Base-by-base conservation (phyloP, 2,329 filamentous ascomycete genomes). In the Ambrosiella cleistominuta region DNA sequence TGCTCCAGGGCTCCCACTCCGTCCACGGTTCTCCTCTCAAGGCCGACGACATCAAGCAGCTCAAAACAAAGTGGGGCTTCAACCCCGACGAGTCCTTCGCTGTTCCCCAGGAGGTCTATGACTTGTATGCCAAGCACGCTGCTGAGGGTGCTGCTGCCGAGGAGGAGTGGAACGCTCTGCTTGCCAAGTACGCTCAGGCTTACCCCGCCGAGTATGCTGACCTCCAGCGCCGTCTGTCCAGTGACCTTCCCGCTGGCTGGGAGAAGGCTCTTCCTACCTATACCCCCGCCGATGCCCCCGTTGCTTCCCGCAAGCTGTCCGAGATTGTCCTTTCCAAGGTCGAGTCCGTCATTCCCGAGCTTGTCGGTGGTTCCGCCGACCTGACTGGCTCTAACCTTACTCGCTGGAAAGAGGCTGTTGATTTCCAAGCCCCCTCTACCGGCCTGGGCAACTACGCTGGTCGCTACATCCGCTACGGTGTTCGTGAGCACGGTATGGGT, bases 331-430 rank as follows among this genome's bases (percentile, higher is more conserved):
- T 98, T 64, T 79, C 85, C 76, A 91, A 90, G 73, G 84, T 98
- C 67, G 82, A 95, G 77, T 73, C 79, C 56, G 81, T 76, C 64
- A 70, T 98, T 58, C 93, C 93, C 64, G 93, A 97, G 74, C 83
- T 98, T 60, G 73, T 98, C 62, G 95, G 91, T 70, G 93, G 93
- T 67, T 98, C 93, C 64, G 93, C 93, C 66, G 93, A 98, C 79
- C 74, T 98, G 79, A 98, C 93, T 70, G 88, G 88, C 69, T 97
- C 93, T 70, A 98, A 98, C 82, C 85, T 97, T 77, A 98, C 93
- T 65, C 84, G 90, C 71, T 96, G 90, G 89, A 98, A 97, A 86
- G 80, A 82, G 58, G 91, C 93, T 59, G 82, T 91, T 64, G 93
- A 98, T 78, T 97, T 98, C 84, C 93, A 98, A 79, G 88, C 90